Evolutionary conservation across 257 asterid species (phyloP), one percentile per base, ranked within the genome.

Genomic region (Ilex asprella): DNA sequence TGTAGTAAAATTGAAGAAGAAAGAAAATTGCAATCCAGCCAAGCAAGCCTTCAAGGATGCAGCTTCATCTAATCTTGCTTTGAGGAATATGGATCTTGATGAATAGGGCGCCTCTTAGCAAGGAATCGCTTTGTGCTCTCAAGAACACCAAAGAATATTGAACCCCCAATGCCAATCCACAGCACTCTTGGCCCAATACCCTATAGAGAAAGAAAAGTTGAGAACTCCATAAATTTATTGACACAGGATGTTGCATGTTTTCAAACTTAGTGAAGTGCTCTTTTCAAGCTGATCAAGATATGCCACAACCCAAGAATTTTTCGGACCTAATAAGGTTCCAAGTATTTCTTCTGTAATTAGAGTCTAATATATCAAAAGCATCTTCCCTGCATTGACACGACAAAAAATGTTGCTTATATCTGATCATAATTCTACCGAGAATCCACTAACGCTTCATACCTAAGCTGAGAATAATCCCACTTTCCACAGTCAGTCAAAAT

Each of bases 141-240:
- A 56, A 91, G 96, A 63, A 91, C 94, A 16, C 98, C 88, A 44
- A 92, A 92, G 84, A 92, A 92, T 77, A 92, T 92, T 8, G 98
- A 92, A 62, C 98, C 98, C 1, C 98, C 98, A 6, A 92, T 84
- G 70, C 98, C 98, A 70, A 92, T 92, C 98, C 98, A 92, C 70
- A 92, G 71, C 65, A 92, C 98, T 72, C 97, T 86, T n/a, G 98
- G 97, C 64, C 92, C 93, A 1, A 92, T 77, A 10, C 97, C 98
- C 98, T 92, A 75, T 52, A 56, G 39, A 6, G 56, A 30, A 62
- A 51, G 2, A 50, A 59, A 67, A 63, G 11, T 14, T 51, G 16
- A 49, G 52, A 55, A 44, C 32, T 49, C 43, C 49, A 47, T 21
- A 60, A 52, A 55, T 66, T 16, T 13, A 21, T 11, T 27, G 39